Evolutionary conservation across 257 asterid species (phyloP), one percentile per base, ranked within the genome.

Genomic region (Petunia axillaris): DNA sequence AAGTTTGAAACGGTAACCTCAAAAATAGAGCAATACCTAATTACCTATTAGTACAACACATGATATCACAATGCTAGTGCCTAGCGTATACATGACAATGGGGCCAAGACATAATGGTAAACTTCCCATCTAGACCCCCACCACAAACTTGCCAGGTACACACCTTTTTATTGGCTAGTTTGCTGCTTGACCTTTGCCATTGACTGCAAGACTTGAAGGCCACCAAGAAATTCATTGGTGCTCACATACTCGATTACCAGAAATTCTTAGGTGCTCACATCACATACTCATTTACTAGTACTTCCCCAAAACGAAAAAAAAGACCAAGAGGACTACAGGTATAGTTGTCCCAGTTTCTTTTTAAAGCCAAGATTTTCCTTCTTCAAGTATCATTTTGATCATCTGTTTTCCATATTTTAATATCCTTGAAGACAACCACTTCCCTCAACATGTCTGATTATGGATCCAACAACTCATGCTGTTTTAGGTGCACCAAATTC

Each of bases 401-500:
- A 14, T 65, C 37, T 39, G 1, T 7, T 67, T 25, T 15, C 2
- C 57, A 8, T 4, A 10, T 16, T 68, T 67, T 41, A 1, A 41
- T 15, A n/a, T 68, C 44, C 39, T 8, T 16, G 68, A 35, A 76
- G 37, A 25, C 25, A 5, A 55, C 2, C 39, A 41, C 3, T 14
- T 54, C 41, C 3, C 37, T 2, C 5, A 60, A 57, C 70, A 58
- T 58, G 80, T 58, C 80, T 40, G 80, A 57, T 25, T 14, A 60
- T 59, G 65, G 79, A 38, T 15, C 2, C 13, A 38, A 15, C 14
- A 38, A 53, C 37, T 43, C 65, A 46, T 76, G 80, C 25, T 76
- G 70, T 6, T 55, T 4, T 16, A 87, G 90, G 86, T 91, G 93
- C 89, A 54, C 60, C 89, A 86, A 92, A 84, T 91, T 94, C 93